Percentiles rank a stretch among this genome's conserved stretches.
phyloP scores from a whole-genome alignment of 1,284 basidiomycete species.

The Phlebopus sp. region DNA sequence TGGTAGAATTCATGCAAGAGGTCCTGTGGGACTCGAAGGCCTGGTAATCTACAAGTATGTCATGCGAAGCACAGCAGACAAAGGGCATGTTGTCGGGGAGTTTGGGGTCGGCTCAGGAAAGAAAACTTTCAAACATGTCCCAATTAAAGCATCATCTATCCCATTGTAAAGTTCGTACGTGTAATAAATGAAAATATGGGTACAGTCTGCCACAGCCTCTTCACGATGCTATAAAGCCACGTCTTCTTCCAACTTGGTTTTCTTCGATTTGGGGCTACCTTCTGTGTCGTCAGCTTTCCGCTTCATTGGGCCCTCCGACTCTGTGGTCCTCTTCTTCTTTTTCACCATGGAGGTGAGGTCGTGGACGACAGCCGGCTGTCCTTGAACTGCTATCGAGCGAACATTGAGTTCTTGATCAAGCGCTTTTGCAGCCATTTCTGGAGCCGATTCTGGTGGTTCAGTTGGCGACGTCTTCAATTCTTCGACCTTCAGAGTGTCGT shows the following conservation, averaged over 20 bases:
- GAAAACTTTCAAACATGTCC: conserved; percentile 73
- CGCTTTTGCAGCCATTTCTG: conserved; percentile 62
- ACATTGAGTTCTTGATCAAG: conserved; percentile 65
- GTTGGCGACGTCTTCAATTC: conserved; percentile 80
- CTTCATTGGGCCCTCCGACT: conserved; percentile 44
- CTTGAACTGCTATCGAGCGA: conserved; percentile 25
- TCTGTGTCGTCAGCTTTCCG: conserved; percentile 68
- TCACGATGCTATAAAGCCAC: conserved; percentile 14
- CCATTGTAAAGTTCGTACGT: conserved; percentile 36
- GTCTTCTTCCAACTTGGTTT: conserved; percentile 54
- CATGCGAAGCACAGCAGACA: conserved; percentile 67
- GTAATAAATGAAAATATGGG: neutral
- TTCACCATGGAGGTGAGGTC: conserved; percentile 81
- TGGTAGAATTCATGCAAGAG: conserved; percentile 93
- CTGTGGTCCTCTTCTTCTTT: conserved; percentile 69
- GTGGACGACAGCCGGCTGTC: conserved; percentile 52
- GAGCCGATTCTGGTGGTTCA: conserved; percentile 53
- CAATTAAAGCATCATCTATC: conserved; percentile 45
- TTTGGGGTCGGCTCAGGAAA: conserved; percentile 74
- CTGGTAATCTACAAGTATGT: conserved; percentile 95
- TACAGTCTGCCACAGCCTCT: neutral
- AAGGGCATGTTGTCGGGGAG: conserved; percentile 79
- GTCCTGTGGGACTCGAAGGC: conserved; percentile 95
- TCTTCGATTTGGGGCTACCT: conserved; percentile 56
- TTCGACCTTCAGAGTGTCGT: conserved; percentile 57